Evolutionary conservation across 306 rosid species (phyloP).

Genomic region (Quercus robur): DNA sequence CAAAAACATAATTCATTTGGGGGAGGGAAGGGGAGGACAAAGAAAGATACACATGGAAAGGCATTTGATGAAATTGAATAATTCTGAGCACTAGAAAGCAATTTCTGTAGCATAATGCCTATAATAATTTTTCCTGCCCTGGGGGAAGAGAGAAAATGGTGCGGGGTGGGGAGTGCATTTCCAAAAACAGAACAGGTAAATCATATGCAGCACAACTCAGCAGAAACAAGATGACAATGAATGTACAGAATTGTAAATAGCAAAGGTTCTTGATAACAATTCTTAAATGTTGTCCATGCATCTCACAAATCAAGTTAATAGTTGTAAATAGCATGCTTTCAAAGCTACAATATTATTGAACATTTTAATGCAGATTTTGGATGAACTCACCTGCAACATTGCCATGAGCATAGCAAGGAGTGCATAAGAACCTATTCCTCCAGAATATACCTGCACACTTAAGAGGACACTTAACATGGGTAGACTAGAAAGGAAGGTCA

Average conservation of each 20-base stretch:
- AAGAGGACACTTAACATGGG: constrained; percentile 33
- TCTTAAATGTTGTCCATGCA: background rate
- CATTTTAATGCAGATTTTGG: constrained; percentile 6
- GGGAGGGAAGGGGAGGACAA: background rate
- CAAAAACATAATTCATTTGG: background rate
- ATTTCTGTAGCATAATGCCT: background rate
- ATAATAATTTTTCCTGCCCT: background rate
- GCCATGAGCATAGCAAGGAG: constrained; percentile 94
- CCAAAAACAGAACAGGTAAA: background rate
- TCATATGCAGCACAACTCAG: constrained; percentile 1
- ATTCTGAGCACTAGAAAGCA: background rate
- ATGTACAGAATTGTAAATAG: background rate
- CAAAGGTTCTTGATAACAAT: background rate
- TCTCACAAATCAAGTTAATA: background rate
- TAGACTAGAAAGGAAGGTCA: constrained; percentile 7
- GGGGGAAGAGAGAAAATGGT: background rate
- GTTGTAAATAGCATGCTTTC: background rate
- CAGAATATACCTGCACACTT: constrained; percentile 83
- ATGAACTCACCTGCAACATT: constrained; percentile 73
- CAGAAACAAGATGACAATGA: background rate
- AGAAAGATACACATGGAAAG: background rate
- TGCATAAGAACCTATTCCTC: constrained; percentile 95
- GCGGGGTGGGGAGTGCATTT: background rate
- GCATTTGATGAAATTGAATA: background rate
- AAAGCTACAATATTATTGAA: background rate